These are phyloP conservation scores for Knoxia roxburghii DNA, from an alignment of 257 asterid species.

Conservation along the genomic window DNA sequence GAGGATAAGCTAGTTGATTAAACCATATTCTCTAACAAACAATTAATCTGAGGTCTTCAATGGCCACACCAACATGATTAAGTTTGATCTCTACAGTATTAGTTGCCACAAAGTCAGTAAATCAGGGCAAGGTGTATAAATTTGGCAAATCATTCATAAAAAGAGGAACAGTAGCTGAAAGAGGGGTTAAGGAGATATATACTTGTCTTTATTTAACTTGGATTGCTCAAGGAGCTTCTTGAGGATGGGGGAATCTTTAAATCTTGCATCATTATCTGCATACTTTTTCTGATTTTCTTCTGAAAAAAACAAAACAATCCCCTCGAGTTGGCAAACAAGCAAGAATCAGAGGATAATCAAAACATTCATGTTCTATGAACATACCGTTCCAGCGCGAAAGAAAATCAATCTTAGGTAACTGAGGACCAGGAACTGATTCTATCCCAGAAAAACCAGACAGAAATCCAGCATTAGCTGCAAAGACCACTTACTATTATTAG, in stretches of 20 bases:
- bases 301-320: slow-evolving; percentile 24
- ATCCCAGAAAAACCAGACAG: slow-evolving; percentile 75
- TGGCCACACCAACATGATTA: neutral
- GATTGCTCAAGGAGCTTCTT: slow-evolving; percentile 78
- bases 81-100: neutral
- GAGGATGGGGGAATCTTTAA: slow-evolving; percentile 80
- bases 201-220: slow-evolving; percentile 76
- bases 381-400: slow-evolving; percentile 78
- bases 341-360: slow-evolving; percentile 3
- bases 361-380: neutral
- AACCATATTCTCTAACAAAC: neutral
- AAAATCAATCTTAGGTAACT: slow-evolving; percentile 73
- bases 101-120: neutral
- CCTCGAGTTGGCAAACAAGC: slow-evolving; percentile 4
- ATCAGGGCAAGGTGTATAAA: neutral
- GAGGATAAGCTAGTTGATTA: neutral
- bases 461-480: slow-evolving; percentile 91
- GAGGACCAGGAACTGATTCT: slow-evolving; percentile 93
- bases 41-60: neutral
- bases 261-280: slow-evolving; percentile 80
- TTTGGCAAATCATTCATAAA: neutral
- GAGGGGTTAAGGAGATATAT: slow-evolving; percentile 11
- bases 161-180: neutral
- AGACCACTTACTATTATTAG: neutral
- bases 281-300: slow-evolving; percentile 86